A percentile compares a stretch with the other conserved stretches of the same genome.
Evolutionary conservation across 139 green algal genomes (phyloP).

Genomic region (Yamagishiella unicocca): DNA sequence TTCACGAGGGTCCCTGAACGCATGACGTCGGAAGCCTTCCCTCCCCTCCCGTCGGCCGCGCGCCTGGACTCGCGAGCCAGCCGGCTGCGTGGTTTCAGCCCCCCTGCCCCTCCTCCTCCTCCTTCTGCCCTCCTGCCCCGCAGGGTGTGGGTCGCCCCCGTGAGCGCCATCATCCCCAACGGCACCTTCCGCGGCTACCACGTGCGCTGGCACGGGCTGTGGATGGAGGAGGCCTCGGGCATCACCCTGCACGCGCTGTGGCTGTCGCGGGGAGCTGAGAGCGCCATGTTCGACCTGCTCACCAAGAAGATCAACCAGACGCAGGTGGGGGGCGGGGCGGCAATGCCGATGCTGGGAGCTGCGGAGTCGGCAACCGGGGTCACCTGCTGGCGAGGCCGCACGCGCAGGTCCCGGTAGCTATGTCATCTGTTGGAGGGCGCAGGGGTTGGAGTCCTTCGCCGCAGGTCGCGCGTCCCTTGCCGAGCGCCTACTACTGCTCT

Average conservation of each 20-base stretch:
- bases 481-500: too few relatives aligned
- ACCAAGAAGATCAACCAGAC: slow-evolving; percentile 40
- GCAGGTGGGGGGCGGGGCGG: slow-evolving; percentile 19
- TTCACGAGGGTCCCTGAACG: too few relatives aligned
- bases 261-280: neutral
- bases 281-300: slow-evolving; percentile 7
- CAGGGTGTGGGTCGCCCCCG: slow-evolving; percentile 40
- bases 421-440: too few relatives aligned
- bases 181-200: slow-evolving; percentile 31
- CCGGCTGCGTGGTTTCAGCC: neutral
- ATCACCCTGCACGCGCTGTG: slow-evolving; percentile 37
- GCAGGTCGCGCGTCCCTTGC: too few relatives aligned
- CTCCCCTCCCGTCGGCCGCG: too few relatives aligned
- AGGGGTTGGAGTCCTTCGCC: too few relatives aligned
- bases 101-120: neutral
- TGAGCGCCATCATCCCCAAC: slow-evolving; percentile 37
- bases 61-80: too few relatives aligned
- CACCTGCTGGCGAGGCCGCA: too few relatives aligned
- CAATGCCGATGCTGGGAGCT: too few relatives aligned
- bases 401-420: too few relatives aligned
- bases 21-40: too few relatives aligned
- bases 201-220: slow-evolving; percentile 41
- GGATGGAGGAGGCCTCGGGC: slow-evolving; percentile 47
- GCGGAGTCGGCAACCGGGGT: too few relatives aligned
- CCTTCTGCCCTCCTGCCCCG: neutral